Evolutionary conservation across 768 basidiomycete species (phyloP).

Genomic region (Rhizopogon roseolus): DNA sequence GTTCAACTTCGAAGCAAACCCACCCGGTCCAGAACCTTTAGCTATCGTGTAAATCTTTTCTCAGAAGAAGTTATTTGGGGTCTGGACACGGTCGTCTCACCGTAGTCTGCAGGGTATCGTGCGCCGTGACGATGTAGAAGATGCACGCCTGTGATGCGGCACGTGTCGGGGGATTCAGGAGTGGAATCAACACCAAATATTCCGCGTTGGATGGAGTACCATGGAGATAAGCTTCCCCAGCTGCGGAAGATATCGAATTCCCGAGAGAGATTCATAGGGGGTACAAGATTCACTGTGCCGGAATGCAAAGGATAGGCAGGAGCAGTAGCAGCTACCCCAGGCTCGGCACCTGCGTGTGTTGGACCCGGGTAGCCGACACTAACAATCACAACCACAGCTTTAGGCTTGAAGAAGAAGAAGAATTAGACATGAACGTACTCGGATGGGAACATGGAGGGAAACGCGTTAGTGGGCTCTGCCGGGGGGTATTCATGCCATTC

Average conservation of each 20-base stretch:
- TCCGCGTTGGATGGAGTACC: constrained; percentile 63
- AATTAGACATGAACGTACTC: constrained; percentile 12
- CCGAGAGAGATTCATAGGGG: constrained; percentile 26
- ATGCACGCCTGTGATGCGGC: constrained; percentile 67
- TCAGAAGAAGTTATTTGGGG: constrained; percentile 14
- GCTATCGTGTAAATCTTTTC: constrained; percentile 4
- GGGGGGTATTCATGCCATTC: constrained; percentile 65
- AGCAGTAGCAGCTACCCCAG: constrained; percentile 48
- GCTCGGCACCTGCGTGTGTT: constrained; percentile 17
- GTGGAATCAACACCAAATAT: constrained; percentile 66
- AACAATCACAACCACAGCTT: constrained; percentile 12
- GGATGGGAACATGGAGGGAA: constrained; percentile 66
- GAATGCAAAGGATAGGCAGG: constrained; percentile 70
- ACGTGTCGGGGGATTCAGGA: constrained; percentile 63
- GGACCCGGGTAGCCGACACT: constrained; percentile 26
- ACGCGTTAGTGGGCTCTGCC: constrained; percentile 58
- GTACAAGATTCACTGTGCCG: constrained; percentile 46
- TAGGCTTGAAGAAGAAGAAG: neutral
- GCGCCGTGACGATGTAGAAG: constrained; percentile 77
- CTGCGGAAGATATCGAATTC: constrained; percentile 61
- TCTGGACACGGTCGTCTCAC: constrained; percentile 16
- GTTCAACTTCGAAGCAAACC: constrained; percentile 47
- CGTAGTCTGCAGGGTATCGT: constrained; percentile 36
- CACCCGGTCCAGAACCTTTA: constrained; percentile 36
- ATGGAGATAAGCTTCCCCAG: constrained; percentile 78